Evolutionary conservation across 164 flowering plant species (phyloP).

Genomic region (Houttuynia cordata): DNA sequence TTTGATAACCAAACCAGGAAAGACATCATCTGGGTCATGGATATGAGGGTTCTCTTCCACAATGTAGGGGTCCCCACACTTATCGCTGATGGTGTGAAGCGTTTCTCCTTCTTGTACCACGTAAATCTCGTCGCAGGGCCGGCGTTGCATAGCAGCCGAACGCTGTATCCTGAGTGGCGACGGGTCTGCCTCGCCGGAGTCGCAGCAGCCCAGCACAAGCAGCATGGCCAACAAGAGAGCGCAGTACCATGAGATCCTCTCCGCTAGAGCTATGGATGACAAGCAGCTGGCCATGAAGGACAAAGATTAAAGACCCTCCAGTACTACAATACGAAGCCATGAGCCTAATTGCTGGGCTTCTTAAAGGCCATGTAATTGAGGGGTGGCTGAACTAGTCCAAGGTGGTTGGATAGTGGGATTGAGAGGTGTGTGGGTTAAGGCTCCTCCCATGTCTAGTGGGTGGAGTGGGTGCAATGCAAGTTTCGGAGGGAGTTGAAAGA

Average conservation of each 20-base stretch:
- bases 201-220: slow-evolving; percentile 11
- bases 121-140: slow-evolving; percentile 23
- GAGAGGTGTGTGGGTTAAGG: neutral
- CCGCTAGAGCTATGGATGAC: neutral
- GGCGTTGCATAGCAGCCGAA: slow-evolving; percentile 1
- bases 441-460: neutral
- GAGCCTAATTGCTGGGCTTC: neutral
- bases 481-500: neutral
- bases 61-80: slow-evolving; percentile 24
- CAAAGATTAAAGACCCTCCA: too few relatives aligned
- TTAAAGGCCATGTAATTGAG: neutral
- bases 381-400: neutral
- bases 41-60: slow-evolving; percentile 24
- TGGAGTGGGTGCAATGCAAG: neutral
- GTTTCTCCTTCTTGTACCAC: slow-evolving; percentile 26
- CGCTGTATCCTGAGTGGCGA: neutral
- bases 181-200: slow-evolving; percentile 2
- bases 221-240: slow-evolving; percentile 5
- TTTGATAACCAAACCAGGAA: slow-evolving; percentile 25
- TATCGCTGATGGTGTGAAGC: slow-evolving; percentile 17
- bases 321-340: too few relatives aligned
- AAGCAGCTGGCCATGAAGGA: neutral
- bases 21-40: slow-evolving; percentile 26
- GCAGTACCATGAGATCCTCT: slow-evolving; percentile 9
- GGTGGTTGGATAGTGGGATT: neutral